Percentiles rank a stretch among this genome's conserved stretches.
These are phyloP conservation scores for Ammopiptanthus mongolicus DNA, from an alignment of 306 rosid species.

Conservation along the genomic window DNA sequence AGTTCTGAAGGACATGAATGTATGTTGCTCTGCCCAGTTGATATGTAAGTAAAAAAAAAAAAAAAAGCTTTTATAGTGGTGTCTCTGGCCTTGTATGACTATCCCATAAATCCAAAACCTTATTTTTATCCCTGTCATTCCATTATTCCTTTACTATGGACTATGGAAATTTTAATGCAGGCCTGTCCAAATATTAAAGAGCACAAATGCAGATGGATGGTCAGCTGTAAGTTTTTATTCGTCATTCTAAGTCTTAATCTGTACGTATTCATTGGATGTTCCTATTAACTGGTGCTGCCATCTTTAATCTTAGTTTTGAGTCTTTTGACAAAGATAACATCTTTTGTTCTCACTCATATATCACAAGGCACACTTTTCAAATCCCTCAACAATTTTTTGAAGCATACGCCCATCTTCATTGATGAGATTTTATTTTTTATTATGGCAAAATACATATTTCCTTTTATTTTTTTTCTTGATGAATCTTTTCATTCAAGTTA, in stretches of 20 bases:
- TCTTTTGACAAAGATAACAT: background rate
- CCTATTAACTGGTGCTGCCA: background rate
- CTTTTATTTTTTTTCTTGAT: background rate
- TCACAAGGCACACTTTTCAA: background rate
- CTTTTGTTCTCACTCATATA: background rate
- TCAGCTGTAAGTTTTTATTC: slow-evolving; percentile 66
- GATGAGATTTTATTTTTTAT: background rate
- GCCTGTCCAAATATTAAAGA: slow-evolving; percentile 79
- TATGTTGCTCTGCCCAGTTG: slow-evolving; percentile 84
- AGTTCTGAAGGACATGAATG: slow-evolving; percentile 76
- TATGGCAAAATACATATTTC: background rate
- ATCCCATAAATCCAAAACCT: background rate
- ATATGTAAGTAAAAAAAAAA: slow-evolving; percentile 65
- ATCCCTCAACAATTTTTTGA: background rate
- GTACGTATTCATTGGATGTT: background rate
- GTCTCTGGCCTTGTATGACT: background rate
- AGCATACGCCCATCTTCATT: background rate
- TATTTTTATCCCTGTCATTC: background rate
- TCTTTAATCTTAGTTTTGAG: background rate
- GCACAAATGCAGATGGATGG: slow-evolving; percentile 78
- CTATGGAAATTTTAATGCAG: slow-evolving; percentile 38
- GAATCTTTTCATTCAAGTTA: slow-evolving; percentile 4
- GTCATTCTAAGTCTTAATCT: slow-evolving; percentile 14
- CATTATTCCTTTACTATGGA: background rate
- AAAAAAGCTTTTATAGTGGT: background rate